Evolutionary conservation across 2,329 filamentous ascomycete species (phyloP), one percentile per base, ranked within the genome.

Genomic region (Penicillium sp.): DNA sequence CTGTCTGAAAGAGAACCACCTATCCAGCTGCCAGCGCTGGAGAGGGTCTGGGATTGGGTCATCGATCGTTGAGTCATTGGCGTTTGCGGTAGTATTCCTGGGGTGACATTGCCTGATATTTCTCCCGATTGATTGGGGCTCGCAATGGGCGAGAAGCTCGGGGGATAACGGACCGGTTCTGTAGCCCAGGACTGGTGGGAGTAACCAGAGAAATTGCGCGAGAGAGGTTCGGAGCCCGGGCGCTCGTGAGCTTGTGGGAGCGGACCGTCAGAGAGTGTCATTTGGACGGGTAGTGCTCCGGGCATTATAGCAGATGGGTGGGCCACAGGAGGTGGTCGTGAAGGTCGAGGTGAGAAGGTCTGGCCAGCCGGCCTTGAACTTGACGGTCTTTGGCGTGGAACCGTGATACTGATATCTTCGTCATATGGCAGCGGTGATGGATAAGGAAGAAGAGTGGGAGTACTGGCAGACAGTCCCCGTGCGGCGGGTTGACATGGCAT

Each of bases 181-280:
- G 69, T 69, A 11, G 61, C 58, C 62, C 65, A 64, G 4, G 67
- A 70, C 14, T 63, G 59, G 16, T 62, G 57, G 6, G 69, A 70
- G 35, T 64, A 58, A 2, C 50, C 53, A 0, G 68, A 70, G 7
- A 60, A 55, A 13, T 59, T 55, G 27, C 68, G 66, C 2, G 67
- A 64, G 54, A 71, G 64, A 3, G 63, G 55, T 34, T 65, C 65
- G 1, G 58, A 40, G 3, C 49, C 51, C 1, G 59, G 56, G 23
- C 29, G 46, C 8, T 70, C 67, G 6, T 64, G 64, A 14, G 50
- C 46, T 37, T 64, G 65, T 9, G 60, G 57, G 10, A 56, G 42
- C 1, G 58, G 52, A 8, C 47, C 28, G 27, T 59, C 55, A 2
- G 50, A 28, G 5, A 36, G 28, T 1, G 51, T 40, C 6, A 57